phyloP scores from a whole-genome alignment of 768 basidiomycete species.

The Panaeolus papilionaceus region DNA sequence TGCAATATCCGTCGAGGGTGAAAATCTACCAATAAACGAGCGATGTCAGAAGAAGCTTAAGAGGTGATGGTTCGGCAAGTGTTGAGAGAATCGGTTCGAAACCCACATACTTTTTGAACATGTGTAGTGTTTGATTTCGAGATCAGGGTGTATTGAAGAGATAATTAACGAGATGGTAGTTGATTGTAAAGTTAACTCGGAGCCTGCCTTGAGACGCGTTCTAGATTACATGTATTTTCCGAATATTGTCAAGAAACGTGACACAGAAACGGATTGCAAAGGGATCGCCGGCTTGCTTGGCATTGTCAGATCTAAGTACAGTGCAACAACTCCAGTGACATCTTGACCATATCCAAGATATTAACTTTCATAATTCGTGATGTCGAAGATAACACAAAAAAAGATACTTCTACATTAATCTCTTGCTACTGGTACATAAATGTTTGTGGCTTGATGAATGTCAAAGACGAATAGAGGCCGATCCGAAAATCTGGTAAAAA shows the following conservation, averaged over 20 bases:
- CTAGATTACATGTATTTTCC: constrained; percentile 26
- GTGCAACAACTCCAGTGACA: not conserved
- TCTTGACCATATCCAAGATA: not conserved
- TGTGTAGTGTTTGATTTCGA: constrained; percentile 31
- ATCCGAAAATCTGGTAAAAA: constrained; percentile 26
- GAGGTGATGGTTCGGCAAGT: constrained; percentile 1
- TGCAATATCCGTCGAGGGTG: constrained; percentile 79
- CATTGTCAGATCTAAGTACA: no score
- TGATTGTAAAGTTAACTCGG: not conserved
- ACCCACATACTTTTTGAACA: constrained; percentile 76
- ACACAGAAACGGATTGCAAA: not conserved
- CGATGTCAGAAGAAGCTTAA: constrained; percentile 19
- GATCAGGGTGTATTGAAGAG: constrained; percentile 15
- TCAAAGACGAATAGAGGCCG: constrained; percentile 36
- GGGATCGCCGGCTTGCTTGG: no score
- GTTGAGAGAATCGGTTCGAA: constrained; percentile 16
- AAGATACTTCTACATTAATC: constrained; percentile 49
- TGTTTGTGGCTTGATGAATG: constrained; percentile 25
- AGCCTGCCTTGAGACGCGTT: constrained; percentile 27
- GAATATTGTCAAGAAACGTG: constrained; percentile 21
- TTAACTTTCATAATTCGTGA: not conserved
- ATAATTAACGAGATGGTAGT: constrained; percentile 17
- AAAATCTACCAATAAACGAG: constrained; percentile 55
- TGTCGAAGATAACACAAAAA: constrained; percentile 14
- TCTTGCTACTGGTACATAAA: constrained; percentile 50